Conservation (phyloP, 139 green algal species). For the Volvox reticuliferus region DNA sequence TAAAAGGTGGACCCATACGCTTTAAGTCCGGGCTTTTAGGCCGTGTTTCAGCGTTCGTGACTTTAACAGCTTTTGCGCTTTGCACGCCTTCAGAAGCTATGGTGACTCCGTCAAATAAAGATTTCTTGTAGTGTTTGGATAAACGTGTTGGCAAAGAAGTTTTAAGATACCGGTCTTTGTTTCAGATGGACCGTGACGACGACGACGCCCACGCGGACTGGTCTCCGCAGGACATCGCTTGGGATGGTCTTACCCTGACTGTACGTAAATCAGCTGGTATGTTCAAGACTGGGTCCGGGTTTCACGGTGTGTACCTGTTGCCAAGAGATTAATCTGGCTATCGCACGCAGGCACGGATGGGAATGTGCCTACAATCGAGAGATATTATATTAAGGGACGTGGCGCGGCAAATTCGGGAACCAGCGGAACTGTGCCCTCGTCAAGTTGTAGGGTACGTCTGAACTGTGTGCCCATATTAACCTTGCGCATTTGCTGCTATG, state of each 20-base stretch:
- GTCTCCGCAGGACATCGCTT: background rate
- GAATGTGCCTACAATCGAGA: constrained; percentile 5
- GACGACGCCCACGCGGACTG: constrained; percentile 11
- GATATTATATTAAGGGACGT: constrained; percentile 39
- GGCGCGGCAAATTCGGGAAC: background rate
- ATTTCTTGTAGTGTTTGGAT: too few relatives aligned
- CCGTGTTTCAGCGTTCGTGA: too few relatives aligned
- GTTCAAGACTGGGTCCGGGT: background rate
- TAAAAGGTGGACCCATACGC: too few relatives aligned
- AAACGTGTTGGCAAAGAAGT: too few relatives aligned
- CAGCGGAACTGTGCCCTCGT: background rate
- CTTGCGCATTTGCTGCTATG: background rate
- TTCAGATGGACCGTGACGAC: background rate
- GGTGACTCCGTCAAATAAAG: too few relatives aligned
- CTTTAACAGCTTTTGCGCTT: too few relatives aligned
- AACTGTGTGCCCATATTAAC: background rate
- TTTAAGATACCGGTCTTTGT: too few relatives aligned
- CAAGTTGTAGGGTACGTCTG: background rate
- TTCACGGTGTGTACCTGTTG: too few relatives aligned
- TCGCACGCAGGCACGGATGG: background rate
- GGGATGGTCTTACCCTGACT: background rate
- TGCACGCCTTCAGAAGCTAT: too few relatives aligned
- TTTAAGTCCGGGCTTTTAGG: too few relatives aligned
- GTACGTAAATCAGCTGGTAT: background rate
- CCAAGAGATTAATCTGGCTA: background rate